Evolutionary conservation across 1,139 yeast species (phyloP).

Genomic region (Yamadazyma songkhlaensis): DNA sequence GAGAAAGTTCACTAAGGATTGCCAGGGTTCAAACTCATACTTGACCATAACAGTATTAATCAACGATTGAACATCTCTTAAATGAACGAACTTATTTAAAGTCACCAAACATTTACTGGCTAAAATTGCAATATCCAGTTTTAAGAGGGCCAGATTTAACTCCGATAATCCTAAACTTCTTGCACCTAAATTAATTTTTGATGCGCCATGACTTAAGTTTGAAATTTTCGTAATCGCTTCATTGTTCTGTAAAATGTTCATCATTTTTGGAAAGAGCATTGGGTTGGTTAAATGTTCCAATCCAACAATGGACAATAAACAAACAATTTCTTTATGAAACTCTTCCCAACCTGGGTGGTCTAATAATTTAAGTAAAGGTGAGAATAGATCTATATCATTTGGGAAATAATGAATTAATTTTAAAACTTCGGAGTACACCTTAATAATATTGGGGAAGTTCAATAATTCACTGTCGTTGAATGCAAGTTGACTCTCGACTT

Average conservation of each 20-base stretch:
- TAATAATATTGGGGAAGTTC: slow-evolving; percentile 2
- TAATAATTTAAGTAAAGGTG: slow-evolving; percentile 2
- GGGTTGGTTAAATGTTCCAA: slow-evolving; percentile 3
- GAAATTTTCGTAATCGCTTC: not conserved
- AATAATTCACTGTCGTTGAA: not conserved
- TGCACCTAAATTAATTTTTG: not conserved
- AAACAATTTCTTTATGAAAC: slow-evolving; percentile 1
- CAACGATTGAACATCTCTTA: not conserved
- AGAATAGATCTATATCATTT: slow-evolving; percentile 1
- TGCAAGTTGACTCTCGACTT: slow-evolving; percentile 1
- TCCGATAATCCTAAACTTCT: not conserved
- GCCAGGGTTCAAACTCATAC: not conserved
- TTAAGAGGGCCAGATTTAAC: not conserved
- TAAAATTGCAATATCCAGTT: not conserved
- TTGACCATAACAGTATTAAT: not conserved
- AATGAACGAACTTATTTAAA: not conserved
- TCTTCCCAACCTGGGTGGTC: not conserved
- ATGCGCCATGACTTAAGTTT: not conserved
- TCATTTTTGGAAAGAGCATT: not conserved
- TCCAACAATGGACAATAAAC: not conserved
- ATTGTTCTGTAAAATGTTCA: not conserved
- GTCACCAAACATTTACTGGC: not conserved
- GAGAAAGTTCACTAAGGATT: not conserved
- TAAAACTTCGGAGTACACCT: slow-evolving; percentile 6
- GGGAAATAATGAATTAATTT: slow-evolving; percentile 5